Conservation (phyloP, 495 filamentous ascomycete species). For the Talaromyces nanjingensis region DNA sequence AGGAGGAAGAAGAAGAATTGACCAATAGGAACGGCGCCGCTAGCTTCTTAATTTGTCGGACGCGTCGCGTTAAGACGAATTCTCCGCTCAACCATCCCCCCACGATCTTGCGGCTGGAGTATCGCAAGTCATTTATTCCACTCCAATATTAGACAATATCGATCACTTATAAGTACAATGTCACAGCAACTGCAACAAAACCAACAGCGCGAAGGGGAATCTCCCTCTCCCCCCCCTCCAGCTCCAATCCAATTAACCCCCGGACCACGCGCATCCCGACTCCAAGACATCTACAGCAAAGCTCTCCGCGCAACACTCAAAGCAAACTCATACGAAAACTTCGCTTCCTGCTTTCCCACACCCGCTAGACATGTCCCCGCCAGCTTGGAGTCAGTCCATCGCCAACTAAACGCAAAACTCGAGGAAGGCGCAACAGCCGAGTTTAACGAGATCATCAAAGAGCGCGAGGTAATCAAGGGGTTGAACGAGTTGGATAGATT, state of each 20-base stretch:
- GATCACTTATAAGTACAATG: background rate
- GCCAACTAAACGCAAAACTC: constrained; percentile 60
- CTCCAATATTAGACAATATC: background rate
- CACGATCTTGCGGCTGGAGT: background rate
- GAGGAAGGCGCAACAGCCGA: constrained; percentile 56
- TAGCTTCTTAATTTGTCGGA: background rate
- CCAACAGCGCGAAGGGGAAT: constrained; percentile 11
- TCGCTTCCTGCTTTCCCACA: constrained; percentile 83
- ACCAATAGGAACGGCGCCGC: background rate
- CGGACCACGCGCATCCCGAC: constrained; percentile 65
- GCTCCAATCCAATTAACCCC: constrained; percentile 55
- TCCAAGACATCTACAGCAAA: constrained; percentile 62
- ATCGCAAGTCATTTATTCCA: background rate
- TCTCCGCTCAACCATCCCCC: background rate
- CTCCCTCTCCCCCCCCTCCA: constrained; percentile 47
- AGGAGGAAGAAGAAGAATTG: background rate
- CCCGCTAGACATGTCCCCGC: constrained; percentile 63
- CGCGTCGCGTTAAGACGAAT: constrained; percentile 5
- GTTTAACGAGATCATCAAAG: constrained; percentile 68
- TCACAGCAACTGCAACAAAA: background rate
- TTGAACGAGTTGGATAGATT: constrained; percentile 81
- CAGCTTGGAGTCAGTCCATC: constrained; percentile 59
- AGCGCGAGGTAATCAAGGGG: constrained; percentile 61
- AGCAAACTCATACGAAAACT: constrained; percentile 69
- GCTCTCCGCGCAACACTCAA: constrained; percentile 64